These are phyloP conservation scores for Stephanodiscus triporus DNA, from an alignment of 108 stramenopile genomes.

Conservation along the genomic window DNA sequence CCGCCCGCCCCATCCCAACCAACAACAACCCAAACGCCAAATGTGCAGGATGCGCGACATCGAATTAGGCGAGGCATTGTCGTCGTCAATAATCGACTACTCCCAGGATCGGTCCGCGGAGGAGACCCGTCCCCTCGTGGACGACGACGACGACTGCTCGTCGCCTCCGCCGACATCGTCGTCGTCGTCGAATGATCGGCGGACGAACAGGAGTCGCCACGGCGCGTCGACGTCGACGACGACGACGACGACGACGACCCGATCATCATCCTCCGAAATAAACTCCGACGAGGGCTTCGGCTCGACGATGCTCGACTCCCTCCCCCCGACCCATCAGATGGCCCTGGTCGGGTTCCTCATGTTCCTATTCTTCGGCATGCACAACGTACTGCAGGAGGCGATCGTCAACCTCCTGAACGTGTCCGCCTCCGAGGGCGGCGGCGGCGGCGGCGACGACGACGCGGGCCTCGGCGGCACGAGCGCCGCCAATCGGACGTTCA, in stretches of 20 bases:
- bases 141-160: background rate
- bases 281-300: conserved; percentile 30
- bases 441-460: background rate
- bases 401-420: conserved; percentile 47
- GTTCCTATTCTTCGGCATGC: conserved; percentile 66
- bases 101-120: background rate
- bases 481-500: conserved; percentile 21
- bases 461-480: background rate
- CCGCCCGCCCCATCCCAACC: background rate
- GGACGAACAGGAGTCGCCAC: background rate
- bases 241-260: background rate
- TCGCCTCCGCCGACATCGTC: background rate
- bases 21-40: background rate
- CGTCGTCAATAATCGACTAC: background rate
- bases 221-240: background rate
- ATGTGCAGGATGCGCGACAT: conserved; percentile 11
- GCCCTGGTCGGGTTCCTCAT: conserved; percentile 36
- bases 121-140: background rate
- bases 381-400: conserved; percentile 62
- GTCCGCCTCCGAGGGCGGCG: conserved; percentile 11
- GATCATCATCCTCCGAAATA: conserved; percentile 4
- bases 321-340: conserved; percentile 50
- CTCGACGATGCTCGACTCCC: conserved; percentile 28
- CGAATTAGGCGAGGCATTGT: conserved; percentile 14
- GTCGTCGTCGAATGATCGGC: background rate